Evolutionary conservation across 2,329 filamentous ascomycete species (phyloP), one percentile per base, ranked within the genome.

Genomic region (Arthroderma uncinatum): DNA sequence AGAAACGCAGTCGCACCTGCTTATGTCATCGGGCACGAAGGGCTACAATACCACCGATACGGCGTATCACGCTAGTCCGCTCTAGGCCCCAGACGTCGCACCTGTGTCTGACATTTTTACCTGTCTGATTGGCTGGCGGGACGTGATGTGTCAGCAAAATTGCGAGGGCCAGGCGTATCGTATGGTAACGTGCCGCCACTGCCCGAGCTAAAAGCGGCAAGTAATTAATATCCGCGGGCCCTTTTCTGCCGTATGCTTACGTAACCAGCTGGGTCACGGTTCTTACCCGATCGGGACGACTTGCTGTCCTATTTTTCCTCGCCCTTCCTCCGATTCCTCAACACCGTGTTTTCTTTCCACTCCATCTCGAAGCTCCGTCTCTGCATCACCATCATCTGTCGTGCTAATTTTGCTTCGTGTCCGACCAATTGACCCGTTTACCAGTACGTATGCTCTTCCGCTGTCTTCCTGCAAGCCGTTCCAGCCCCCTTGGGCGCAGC

Each of bases 281-380:
- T 25, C 47, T 50, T 50, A 30, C 47, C 47, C 25, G 47, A 50
- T 50, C 47, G 47, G 47, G 47, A 33, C 12, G 47, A 10, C 47
- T 33, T 50, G 47, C 47, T 50, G 47, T 50, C 47, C 47, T 50
- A 50, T 50, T 50, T 50, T 50, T 50, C 25, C 28, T 50, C 47
- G 47, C 28, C 25, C 25, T 50, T 50, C 28, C 47, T 50, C 25
- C 47, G n/a, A 33, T 33, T 16, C 47, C 8, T 14, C 23, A 28
- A 30, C 47, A 33, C 12, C 40, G 14, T 25, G 33, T 19, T 33
- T 33, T 50, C 47, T 50, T 50, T 16, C 12, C 47, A 33, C 21
- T 12, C 28, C 47, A 25, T 50, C 47, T 50, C 28, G 12, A 47
- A 12, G 21, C 40, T 47, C 19, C 47, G 6, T 50, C 28, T 50